Percentiles rank a stretch among this genome's conserved stretches.
Evolutionary conservation across 2,329 filamentous ascomycete species (phyloP).

Genomic region (Pseudogymnoascus sp.): DNA sequence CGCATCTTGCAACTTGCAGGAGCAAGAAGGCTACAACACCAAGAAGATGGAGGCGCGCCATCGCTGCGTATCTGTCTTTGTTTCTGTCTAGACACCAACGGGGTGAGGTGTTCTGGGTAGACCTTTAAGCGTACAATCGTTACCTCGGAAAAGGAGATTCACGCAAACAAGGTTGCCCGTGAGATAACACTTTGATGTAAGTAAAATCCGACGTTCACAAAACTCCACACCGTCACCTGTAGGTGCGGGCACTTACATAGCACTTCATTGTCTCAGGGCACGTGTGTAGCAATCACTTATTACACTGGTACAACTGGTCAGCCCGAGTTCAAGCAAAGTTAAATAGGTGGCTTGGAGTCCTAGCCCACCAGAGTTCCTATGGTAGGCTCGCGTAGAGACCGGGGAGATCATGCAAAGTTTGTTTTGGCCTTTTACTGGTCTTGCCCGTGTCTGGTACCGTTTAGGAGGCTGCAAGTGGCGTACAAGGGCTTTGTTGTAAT

Average conservation of each 20-base stretch:
- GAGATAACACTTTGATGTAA: background rate
- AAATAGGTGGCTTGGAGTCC: background rate
- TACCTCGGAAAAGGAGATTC: background rate
- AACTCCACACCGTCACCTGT: background rate
- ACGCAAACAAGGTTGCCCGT: background rate
- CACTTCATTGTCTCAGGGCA: background rate
- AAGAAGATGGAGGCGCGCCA: background rate
- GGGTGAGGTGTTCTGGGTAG: background rate
- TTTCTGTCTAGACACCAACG: background rate
- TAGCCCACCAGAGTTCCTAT: background rate
- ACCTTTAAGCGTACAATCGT: background rate
- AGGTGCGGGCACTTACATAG: background rate
- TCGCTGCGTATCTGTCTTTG: background rate
- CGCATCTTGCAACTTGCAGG: background rate
- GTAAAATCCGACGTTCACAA: background rate
- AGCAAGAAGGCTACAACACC: background rate
- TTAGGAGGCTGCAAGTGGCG: background rate
- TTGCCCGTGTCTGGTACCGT: background rate
- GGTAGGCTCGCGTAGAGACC: background rate
- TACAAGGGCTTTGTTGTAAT: background rate
- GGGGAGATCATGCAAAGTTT: background rate
- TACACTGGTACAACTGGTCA: background rate
- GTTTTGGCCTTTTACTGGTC: no score
- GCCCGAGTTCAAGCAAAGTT: background rate
- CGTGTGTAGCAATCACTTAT: background rate